Conservation (phyloP, 2,329 filamentous ascomycete genomes). For the Chaetomiaceae sp. region DNA sequence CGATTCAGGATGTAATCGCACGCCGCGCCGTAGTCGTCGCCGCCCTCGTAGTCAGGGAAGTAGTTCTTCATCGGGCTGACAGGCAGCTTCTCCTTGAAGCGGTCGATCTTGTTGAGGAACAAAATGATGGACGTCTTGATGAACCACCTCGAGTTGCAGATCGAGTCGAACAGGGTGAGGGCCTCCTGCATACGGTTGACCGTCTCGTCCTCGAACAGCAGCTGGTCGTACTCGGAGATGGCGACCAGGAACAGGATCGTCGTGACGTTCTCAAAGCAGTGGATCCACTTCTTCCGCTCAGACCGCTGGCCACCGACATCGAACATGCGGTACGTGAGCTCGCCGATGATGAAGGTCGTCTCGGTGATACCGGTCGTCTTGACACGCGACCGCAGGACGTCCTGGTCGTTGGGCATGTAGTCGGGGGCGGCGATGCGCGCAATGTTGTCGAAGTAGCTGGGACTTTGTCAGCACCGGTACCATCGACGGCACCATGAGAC, state of each 20-base stretch:
- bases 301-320: slow-evolving; percentile 94
- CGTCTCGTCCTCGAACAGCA: slow-evolving; percentile 93
- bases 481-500: neutral
- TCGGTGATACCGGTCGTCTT: slow-evolving; percentile 98
- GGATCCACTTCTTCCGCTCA: slow-evolving; percentile 98
- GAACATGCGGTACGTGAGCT: slow-evolving; percentile 95
- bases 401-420: slow-evolving; percentile 93
- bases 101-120: slow-evolving; percentile 87
- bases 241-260: slow-evolving; percentile 95
- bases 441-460: slow-evolving; percentile 92
- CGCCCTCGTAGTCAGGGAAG: slow-evolving; percentile 89
- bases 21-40: slow-evolving; percentile 89
- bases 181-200: slow-evolving; percentile 94
- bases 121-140: slow-evolving; percentile 85
- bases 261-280: slow-evolving; percentile 97
- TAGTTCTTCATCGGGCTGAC: slow-evolving; percentile 83
- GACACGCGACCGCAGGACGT: slow-evolving; percentile 91
- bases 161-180: slow-evolving; percentile 79
- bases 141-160: slow-evolving; percentile 87
- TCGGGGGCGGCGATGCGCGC: slow-evolving; percentile 84
- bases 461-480: slow-evolving; percentile 31
- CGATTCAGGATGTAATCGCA: slow-evolving; percentile 99
- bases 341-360: slow-evolving; percentile 91
- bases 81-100: slow-evolving; percentile 81
- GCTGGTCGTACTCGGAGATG: slow-evolving; percentile 95